These are phyloP conservation scores for Jackrogersella multiformis DNA, from an alignment of 495 filamentous ascomycete species.

Conservation along the genomic window DNA sequence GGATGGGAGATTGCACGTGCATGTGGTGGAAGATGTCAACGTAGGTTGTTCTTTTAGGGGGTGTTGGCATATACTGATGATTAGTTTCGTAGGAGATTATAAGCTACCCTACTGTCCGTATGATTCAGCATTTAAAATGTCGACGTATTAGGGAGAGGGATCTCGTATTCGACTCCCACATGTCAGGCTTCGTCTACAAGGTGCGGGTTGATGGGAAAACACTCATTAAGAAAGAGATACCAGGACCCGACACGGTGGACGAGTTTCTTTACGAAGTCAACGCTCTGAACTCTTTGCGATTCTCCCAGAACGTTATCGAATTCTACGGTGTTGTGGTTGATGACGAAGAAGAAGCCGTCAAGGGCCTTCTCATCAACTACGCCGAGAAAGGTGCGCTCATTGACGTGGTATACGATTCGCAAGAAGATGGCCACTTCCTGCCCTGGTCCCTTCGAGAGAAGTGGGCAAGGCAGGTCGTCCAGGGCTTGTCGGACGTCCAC, in stretches of 20 bases:
- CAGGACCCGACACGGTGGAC: constrained; percentile 93
- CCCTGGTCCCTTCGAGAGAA: constrained; percentile 81
- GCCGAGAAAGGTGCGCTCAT: constrained; percentile 89
- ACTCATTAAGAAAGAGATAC: constrained; percentile 98
- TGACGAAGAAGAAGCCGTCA: constrained; percentile 76
- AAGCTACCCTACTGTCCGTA: constrained; percentile 78
- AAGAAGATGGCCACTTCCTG: constrained; percentile 61
- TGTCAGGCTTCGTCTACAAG: constrained; percentile 98
- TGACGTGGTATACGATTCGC: constrained; percentile 83
- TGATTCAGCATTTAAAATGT: constrained; percentile 79
- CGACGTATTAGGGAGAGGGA: constrained; percentile 73
- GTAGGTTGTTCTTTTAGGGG: constrained; percentile 45
- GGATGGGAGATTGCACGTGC: constrained; percentile 90
- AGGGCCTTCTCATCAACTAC: constrained; percentile 89
- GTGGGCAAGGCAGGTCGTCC: constrained; percentile 94
- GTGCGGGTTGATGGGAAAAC: constrained; percentile 72
- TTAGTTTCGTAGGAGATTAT: constrained; percentile 74
- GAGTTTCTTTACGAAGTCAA: constrained; percentile 99
- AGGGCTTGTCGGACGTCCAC: constrained; percentile 90
- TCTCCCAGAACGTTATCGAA: constrained; percentile 79
- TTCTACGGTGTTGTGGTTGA: constrained; percentile 92
- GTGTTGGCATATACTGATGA: constrained; percentile 28
- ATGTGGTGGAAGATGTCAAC: constrained; percentile 97
- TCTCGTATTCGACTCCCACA: constrained; percentile 85
- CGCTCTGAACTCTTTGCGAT: constrained; percentile 80